Evolutionary conservation across 805 yeast species (phyloP).

Genomic region (Diddensiella transvaalensis): DNA sequence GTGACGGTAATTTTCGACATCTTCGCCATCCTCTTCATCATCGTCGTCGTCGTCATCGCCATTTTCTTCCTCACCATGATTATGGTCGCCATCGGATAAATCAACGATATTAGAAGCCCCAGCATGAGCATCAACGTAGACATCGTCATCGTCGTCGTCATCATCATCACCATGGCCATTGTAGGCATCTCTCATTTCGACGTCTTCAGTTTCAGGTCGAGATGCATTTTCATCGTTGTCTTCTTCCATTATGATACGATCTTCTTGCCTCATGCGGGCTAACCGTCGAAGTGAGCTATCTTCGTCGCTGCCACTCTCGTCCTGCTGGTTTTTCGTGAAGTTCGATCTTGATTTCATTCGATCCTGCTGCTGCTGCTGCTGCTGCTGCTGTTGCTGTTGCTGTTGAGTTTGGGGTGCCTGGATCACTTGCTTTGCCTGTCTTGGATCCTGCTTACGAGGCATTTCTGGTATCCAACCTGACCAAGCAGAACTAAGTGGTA

Average conservation of each 20-base stretch:
- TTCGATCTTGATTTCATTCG: neutral
- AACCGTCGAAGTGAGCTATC: conserved; percentile 13
- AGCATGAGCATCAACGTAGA: conserved; percentile 17
- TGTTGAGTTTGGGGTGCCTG: neutral
- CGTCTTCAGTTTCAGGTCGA: too few species aligned
- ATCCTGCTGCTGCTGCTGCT: neutral
- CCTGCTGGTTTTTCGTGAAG: neutral
- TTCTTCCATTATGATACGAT: neutral
- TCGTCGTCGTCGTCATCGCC: conserved; percentile 10
- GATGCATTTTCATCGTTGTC: too few species aligned
- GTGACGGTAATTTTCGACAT: neutral
- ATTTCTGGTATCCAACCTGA: neutral
- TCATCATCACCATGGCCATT: conserved; percentile 18
- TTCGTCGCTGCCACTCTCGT: conserved; percentile 5
- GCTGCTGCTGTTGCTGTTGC: neutral
- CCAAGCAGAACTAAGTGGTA: too few species aligned
- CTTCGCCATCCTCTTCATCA: conserved; percentile 9
- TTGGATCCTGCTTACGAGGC: conserved; percentile 1
- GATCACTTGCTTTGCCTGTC: conserved; percentile 2
- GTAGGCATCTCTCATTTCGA: conserved; percentile 16
- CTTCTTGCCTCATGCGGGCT: conserved; percentile 10
- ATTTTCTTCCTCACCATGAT: conserved; percentile 22
- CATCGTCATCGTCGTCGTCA: conserved; percentile 23
- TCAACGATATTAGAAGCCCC: conserved; percentile 29
- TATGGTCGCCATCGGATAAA: conserved; percentile 24